Base-by-base conservation (phyloP, 805 yeast species). In the Candida palmyrensis region DNA sequence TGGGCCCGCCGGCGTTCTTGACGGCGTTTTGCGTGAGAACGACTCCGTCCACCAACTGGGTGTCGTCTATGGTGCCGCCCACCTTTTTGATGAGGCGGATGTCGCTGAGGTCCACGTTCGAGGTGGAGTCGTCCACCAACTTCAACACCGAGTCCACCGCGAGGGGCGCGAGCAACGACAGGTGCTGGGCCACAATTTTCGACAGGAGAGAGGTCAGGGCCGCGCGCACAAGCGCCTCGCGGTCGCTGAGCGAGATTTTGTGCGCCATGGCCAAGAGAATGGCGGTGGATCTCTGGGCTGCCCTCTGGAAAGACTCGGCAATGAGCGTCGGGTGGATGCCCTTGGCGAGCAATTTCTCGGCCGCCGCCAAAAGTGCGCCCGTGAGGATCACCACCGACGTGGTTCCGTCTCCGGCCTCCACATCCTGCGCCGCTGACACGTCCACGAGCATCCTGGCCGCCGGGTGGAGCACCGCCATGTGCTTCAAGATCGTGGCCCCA, bases 351-450 rank as follows among this genome's bases (percentile, higher is more conserved):
- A 92, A 69, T 55, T 82, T 81, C 49, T 92, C 98, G 35, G 97
- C 95, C 12, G 98, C 98, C 19, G 90, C 95, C 35, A 92, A 68
- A 30, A 92, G 63, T 4, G 97, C 90, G 23, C 98, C 99, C 5
- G 97, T 86, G 41, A 92, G 70, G 35, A 92, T 90, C 18, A 94
- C 98, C 20, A 92, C 98, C 2, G 96, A 82, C 0, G 99, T 92
- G 21, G 99, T 92, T 43, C 99, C 99, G 57, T 92, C 99, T 36
- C 99, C 99, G n/a, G 97, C 98, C 60, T 89, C 99, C 24, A 89
- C 83, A 50, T 92, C 99, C 63, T 92, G 99, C 1, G 98, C 97
- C 26, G 89, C 96, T 39, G 95, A 82, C 18, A 92, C 85, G 55
- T 92, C 97, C 28, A 92, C 98, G 51, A 75, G 57, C 97, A 92